A percentile compares a stretch with the other conserved stretches of the same genome.
Evolutionary conservation across 768 basidiomycete genomes (phyloP).

Genomic region (Rubroboletus pulcherrimus): DNA sequence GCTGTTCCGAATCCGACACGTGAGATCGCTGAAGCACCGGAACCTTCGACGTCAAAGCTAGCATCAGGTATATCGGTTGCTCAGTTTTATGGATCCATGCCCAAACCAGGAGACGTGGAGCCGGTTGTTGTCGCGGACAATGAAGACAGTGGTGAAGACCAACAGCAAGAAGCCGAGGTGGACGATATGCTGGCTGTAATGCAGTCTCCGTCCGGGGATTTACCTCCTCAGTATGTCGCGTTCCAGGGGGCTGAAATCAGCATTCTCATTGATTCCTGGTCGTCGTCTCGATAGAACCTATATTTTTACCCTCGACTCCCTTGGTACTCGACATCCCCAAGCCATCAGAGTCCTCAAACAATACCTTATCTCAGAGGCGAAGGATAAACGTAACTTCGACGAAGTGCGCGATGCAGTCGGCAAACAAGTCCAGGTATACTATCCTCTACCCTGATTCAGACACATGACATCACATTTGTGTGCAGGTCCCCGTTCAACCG

Average conservation of each 20-base stretch:
- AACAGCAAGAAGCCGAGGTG: slow-evolving; percentile 31
- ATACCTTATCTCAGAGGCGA: slow-evolving; percentile 78
- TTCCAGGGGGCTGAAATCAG: neutral
- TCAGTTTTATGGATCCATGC: slow-evolving; percentile 22
- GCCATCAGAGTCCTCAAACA: slow-evolving; percentile 55
- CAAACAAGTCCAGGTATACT: slow-evolving; percentile 50
- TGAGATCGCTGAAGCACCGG: neutral
- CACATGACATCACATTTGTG: neutral
- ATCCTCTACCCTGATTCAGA: neutral
- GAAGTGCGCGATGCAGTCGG: slow-evolving; percentile 39
- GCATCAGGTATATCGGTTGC: slow-evolving; percentile 13
- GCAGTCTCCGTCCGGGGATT: slow-evolving; percentile 14
- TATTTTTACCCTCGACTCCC: slow-evolving; percentile 88
- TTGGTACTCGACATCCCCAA: slow-evolving; percentile 67
- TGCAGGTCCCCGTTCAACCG: slow-evolving; percentile 80
- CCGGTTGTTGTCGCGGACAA: slow-evolving; percentile 13
- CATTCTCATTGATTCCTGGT: neutral
- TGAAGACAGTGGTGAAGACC: slow-evolving; percentile 29
- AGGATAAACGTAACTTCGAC: slow-evolving; percentile 56
- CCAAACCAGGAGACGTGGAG: neutral
- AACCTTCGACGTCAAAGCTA: slow-evolving; percentile 4
- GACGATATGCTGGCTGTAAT: slow-evolving; percentile 28
- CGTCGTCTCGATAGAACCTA: slow-evolving; percentile 49
- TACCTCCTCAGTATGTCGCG: slow-evolving; percentile 20
- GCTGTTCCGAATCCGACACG: neutral